Conservation (phyloP, 257 asterid genomes). For the Cruciata laevipes region DNA sequence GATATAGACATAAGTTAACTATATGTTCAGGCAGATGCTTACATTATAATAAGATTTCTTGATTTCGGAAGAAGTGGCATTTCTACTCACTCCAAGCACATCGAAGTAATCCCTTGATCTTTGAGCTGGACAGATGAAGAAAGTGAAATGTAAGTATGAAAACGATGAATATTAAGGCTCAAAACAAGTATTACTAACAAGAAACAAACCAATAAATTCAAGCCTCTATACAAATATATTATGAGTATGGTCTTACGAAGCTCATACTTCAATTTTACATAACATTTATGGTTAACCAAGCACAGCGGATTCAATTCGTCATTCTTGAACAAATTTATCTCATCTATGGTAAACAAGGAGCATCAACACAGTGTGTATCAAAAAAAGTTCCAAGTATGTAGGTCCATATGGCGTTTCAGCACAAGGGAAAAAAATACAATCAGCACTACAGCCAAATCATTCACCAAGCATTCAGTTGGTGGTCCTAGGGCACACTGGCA, state of each 20-base stretch:
- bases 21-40: conserved; percentile 13
- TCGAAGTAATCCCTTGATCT: conserved; percentile 69
- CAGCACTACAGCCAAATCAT: neutral
- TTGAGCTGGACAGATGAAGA: conserved; percentile 31
- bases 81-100: conserved; percentile 61
- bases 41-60: conserved; percentile 94
- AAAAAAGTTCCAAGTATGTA: neutral
- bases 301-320: neutral
- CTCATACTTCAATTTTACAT: neutral
- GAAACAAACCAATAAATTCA: neutral
- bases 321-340: neutral
- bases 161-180: neutral
- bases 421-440: neutral
- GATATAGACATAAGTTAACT: conserved; percentile 2
- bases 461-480: neutral
- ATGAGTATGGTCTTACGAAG: neutral
- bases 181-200: neutral
- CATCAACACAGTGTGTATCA: neutral
- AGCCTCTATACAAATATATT: neutral
- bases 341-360: neutral
- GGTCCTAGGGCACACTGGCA: neutral
- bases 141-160: neutral
- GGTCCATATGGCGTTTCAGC: neutral
- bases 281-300: neutral
- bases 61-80: conserved; percentile 76